Conservation (phyloP, 192 early-diverging fungal species). For the Gigaspora rosea region DNA sequence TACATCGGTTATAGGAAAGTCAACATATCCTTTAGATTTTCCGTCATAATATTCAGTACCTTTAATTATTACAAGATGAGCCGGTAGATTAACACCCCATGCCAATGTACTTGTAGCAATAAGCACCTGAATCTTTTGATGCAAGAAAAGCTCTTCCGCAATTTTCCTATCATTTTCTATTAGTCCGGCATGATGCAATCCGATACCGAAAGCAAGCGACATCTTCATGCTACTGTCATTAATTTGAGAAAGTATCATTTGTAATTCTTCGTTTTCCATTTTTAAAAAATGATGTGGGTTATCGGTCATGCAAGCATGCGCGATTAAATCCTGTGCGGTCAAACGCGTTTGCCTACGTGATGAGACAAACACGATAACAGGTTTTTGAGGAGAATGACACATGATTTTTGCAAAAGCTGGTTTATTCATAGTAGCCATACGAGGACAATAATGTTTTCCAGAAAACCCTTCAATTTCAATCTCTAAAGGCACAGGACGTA, state of each 20-base stretch:
- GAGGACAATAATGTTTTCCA: slow-evolving; percentile 95
- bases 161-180: slow-evolving; percentile 83
- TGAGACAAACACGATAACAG: slow-evolving; percentile 97
- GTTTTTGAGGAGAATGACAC: slow-evolving; percentile 90
- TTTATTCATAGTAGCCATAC: slow-evolving; percentile 99
- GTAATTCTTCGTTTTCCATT: slow-evolving; percentile 81
- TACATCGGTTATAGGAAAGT: slow-evolving; percentile 97
- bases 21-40: slow-evolving; percentile 86
- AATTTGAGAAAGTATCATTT: slow-evolving; percentile 68
- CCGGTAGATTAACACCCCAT: slow-evolving; percentile 98
- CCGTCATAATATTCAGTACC: slow-evolving; percentile 98
- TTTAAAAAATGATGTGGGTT: slow-evolving; percentile 88
- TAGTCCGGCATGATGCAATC: slow-evolving; percentile 95
- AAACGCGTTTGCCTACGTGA: slow-evolving; percentile 95
- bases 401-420: slow-evolving; percentile 93
- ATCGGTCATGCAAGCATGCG: slow-evolving; percentile 89
- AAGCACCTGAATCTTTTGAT: slow-evolving; percentile 94
- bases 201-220: slow-evolving; percentile 93
- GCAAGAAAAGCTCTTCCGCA: slow-evolving; percentile 92
- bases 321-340: slow-evolving; percentile 95
- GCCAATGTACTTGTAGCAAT: slow-evolving; percentile 95
- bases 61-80: slow-evolving; percentile 96
- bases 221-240: slow-evolving; percentile 79
- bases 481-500: slow-evolving; percentile 95
- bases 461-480: slow-evolving; percentile 97